Conservation (phyloP, 495 filamentous ascomycete genomes). For the Aspergillus biplanus region DNA sequence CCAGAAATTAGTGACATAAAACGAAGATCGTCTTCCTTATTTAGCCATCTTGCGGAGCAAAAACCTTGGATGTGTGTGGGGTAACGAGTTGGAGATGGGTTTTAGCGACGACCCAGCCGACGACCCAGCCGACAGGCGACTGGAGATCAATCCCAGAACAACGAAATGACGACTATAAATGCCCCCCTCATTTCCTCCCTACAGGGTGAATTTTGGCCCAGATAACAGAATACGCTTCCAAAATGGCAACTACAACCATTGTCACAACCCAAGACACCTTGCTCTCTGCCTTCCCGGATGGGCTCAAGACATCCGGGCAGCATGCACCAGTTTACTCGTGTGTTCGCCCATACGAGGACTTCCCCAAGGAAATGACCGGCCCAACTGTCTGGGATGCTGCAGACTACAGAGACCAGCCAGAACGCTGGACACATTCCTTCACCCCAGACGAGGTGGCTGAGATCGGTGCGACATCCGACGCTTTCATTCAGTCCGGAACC, state of each 20-base stretch:
- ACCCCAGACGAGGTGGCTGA: constrained; percentile 67
- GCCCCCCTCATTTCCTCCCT: too few species aligned
- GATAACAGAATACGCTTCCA: background rate
- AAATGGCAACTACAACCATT: background rate
- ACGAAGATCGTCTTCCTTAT: background rate
- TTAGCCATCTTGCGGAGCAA: background rate
- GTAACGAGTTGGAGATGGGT: background rate
- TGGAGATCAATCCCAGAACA: background rate
- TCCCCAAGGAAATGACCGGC: constrained; percentile 74
- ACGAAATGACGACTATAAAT: constrained; percentile 1
- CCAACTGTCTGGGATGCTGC: constrained; percentile 78
- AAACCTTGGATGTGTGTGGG: background rate
- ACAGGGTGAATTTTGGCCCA: background rate
- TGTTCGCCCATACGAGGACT: constrained; percentile 68
- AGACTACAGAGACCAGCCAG: constrained; percentile 70
- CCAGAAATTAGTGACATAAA: background rate
- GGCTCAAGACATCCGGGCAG: constrained; percentile 76
- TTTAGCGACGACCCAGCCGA: background rate
- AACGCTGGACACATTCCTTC: constrained; percentile 77
- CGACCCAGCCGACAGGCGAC: background rate
- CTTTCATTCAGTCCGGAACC: constrained; percentile 62
- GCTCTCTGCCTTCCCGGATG: constrained; percentile 54
- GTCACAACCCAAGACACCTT: constrained; percentile 18
- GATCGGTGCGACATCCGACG: constrained; percentile 66
- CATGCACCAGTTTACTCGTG: constrained; percentile 70